phyloP scores from a whole-genome alignment of 306 rosid genomes.

The Luffa acutangula region DNA sequence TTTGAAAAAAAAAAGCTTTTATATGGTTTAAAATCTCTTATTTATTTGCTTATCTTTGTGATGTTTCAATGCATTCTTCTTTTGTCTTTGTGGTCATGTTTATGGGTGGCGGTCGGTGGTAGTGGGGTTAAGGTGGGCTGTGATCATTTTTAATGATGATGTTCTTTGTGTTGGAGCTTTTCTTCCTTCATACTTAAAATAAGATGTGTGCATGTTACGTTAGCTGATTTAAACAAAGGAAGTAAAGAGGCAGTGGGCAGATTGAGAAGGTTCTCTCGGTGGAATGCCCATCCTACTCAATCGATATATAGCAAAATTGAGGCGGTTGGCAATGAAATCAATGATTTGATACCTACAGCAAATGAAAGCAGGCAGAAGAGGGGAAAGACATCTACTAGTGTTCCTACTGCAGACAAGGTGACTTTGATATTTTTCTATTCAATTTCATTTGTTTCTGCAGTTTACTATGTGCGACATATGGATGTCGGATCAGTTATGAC shows the following conservation, averaged over 20 bases:
- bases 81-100: background rate
- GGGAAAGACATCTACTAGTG: slow-evolving; percentile 31
- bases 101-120: too few relatives aligned
- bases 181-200: background rate
- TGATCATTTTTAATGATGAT: background rate
- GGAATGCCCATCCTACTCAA: slow-evolving; percentile 48
- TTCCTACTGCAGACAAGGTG: slow-evolving; percentile 42
- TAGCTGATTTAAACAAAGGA: slow-evolving; percentile 29
- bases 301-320: slow-evolving; percentile 24
- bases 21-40: background rate
- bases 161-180: background rate
- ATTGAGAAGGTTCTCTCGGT: slow-evolving; percentile 64
- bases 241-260: slow-evolving; percentile 34
- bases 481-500: background rate
- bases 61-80: background rate
- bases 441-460: background rate
- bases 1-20: background rate
- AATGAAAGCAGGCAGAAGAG: slow-evolving; percentile 45
- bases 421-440: background rate
- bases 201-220: background rate
- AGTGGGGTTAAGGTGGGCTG: background rate
- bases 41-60: background rate
- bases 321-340: slow-evolving; percentile 25
- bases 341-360: slow-evolving; percentile 24
- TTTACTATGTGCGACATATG: background rate